phyloP scores from a whole-genome alignment of 176 grass and related monocot species.

The Rhipidocladum racemiflorum region DNA sequence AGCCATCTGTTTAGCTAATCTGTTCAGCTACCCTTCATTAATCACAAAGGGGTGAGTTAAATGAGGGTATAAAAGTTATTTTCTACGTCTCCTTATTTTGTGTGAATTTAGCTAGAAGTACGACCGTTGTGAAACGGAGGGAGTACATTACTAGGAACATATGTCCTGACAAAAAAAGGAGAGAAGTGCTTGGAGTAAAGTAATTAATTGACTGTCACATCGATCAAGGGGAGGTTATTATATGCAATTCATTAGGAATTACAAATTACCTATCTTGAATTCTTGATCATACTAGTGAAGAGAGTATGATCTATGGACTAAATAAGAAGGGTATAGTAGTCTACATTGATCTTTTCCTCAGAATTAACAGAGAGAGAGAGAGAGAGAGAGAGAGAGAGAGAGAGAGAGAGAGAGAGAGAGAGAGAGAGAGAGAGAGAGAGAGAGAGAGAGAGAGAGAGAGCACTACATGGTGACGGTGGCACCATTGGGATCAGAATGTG shows the following conservation, averaged over 20 bases:
- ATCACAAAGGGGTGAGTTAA: too few species aligned
- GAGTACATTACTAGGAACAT: background rate
- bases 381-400: background rate
- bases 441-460: background rate
- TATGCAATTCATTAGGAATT: slow-evolving; percentile 43
- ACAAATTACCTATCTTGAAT: slow-evolving; percentile 34
- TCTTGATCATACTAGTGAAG: slow-evolving; percentile 30
- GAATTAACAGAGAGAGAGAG: slow-evolving; percentile 14
- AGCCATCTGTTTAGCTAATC: too few species aligned
- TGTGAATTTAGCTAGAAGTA: too few species aligned
- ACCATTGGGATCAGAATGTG: slow-evolving; percentile 12
- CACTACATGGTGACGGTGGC: slow-evolving; percentile 3
- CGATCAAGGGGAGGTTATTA: slow-evolving; percentile 19
- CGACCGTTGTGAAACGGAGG: too few species aligned
- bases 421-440: background rate
- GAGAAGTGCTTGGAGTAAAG: background rate
- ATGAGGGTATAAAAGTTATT: too few species aligned
- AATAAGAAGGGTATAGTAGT: slow-evolving; percentile 19
- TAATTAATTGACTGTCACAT: slow-evolving; percentile 11
- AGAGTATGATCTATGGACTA: slow-evolving; percentile 16
- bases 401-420: background rate
- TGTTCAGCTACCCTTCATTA: too few species aligned
- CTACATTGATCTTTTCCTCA: slow-evolving; percentile 36
- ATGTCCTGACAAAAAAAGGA: background rate
- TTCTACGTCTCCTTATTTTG: too few species aligned